These are phyloP conservation scores for Saccharomycopsis capsularis DNA, from an alignment of 805 yeast genomes.

Conservation along the genomic window DNA sequence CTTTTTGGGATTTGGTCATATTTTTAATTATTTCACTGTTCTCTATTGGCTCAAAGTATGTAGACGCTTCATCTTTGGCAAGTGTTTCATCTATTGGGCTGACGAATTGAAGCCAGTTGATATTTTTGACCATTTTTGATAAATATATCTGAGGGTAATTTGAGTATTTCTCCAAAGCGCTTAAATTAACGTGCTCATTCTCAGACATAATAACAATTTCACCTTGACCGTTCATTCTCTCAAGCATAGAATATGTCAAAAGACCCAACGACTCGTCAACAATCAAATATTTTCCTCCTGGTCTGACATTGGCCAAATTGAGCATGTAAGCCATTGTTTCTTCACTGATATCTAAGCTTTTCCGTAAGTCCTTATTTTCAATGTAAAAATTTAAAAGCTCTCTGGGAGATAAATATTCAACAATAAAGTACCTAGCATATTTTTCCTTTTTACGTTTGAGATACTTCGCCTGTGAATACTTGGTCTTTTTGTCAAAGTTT, in stretches of 20 bases:
- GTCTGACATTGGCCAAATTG: slow-evolving; percentile 72
- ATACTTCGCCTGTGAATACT: slow-evolving; percentile 87
- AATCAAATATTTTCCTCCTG: slow-evolving; percentile 84
- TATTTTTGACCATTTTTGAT: slow-evolving; percentile 52
- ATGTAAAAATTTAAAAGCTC: slow-evolving; percentile 65
- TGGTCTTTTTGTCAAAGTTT: slow-evolving; percentile 82
- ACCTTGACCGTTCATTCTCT: slow-evolving; percentile 74
- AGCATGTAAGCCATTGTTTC: slow-evolving; percentile 77
- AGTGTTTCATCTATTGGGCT: slow-evolving; percentile 51
- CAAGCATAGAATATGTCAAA: slow-evolving; percentile 77
- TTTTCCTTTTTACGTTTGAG: slow-evolving; percentile 86
- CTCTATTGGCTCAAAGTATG: slow-evolving; percentile 5
- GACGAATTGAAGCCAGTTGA: slow-evolving; percentile 72
- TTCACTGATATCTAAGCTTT: slow-evolving; percentile 73
- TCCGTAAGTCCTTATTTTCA: slow-evolving; percentile 65
- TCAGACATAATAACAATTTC: slow-evolving; percentile 75
- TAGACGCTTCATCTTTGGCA: slow-evolving; percentile 12
- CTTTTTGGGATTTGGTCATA: slow-evolving; percentile 29
- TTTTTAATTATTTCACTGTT: slow-evolving; percentile 36
- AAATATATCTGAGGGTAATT: slow-evolving; percentile 51
- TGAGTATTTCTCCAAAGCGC: slow-evolving; percentile 53
- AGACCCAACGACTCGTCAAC: slow-evolving; percentile 95
- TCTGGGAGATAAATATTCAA: slow-evolving; percentile 66
- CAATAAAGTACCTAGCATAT: slow-evolving; percentile 77
- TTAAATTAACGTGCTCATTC: slow-evolving; percentile 84